Percentiles rank a stretch among this genome's conserved stretches.
Conservation (phyloP, 192 early-diverging fungal genomes). For the Podila minutissima region DNA sequence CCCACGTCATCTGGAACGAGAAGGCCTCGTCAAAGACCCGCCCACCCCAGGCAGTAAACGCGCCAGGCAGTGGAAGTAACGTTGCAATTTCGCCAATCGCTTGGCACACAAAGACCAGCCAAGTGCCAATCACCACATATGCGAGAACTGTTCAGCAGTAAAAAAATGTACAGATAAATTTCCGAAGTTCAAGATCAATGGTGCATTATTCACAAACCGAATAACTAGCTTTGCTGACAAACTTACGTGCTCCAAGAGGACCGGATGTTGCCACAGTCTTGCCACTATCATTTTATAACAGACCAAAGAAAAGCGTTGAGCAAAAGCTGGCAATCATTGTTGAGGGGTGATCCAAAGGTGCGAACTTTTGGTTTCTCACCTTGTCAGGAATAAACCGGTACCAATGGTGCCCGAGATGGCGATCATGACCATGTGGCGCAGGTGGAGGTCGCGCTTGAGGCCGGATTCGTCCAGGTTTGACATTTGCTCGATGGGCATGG, state of each 20-base stretch:
- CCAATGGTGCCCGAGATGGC: constrained; percentile 78
- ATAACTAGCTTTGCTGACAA: too few species aligned
- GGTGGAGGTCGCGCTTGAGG: constrained; percentile 60
- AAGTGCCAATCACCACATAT: constrained; percentile 34
- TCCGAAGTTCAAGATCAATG: too few species aligned
- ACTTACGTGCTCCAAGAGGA: constrained; percentile 62
- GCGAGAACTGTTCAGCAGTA: constrained; percentile 16
- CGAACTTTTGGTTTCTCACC: constrained; percentile 3
- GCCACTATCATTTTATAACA: constrained; percentile 30
- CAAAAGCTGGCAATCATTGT: neutral
- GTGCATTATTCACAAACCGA: neutral
- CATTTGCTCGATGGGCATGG: neutral
- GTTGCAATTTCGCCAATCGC: constrained; percentile 87
- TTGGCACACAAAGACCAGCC: constrained; percentile 42
- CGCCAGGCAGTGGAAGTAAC: constrained; percentile 79
- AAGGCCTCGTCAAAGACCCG: constrained; percentile 84
- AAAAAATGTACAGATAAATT: too few species aligned
- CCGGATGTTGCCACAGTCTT: constrained; percentile 73
- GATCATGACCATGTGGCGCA: constrained; percentile 70
- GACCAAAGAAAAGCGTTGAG: neutral
- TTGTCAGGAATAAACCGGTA: constrained; percentile 83
- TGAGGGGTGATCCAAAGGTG: neutral
- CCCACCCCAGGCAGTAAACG: constrained; percentile 75
- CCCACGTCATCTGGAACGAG: constrained; percentile 65
- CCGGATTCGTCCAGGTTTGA: constrained; percentile 3